Percentiles rank a stretch among this genome's conserved stretches.
phyloP scores from a whole-genome alignment of 2,329 filamentous ascomycete species.

The Pseudocercospora eumusae region DNA sequence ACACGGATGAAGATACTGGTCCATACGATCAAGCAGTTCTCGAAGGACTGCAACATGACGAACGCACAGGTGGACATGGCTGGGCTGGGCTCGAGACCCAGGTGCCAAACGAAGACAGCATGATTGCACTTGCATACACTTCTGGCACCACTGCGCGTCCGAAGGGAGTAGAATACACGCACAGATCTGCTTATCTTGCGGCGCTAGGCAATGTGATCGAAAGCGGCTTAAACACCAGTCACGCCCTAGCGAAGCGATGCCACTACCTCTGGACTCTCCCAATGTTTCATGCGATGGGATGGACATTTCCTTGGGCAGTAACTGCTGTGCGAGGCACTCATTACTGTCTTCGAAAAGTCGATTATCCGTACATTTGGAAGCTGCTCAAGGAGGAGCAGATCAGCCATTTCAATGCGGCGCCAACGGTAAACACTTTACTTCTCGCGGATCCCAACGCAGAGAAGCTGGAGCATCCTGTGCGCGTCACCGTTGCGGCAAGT shows the following conservation, averaged over 20 bases:
- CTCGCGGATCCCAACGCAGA: slow-evolving; percentile 77
- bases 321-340: slow-evolving; percentile 92
- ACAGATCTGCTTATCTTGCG: slow-evolving; percentile 83
- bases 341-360: slow-evolving; percentile 90
- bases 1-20: slow-evolving; percentile 76
- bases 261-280: slow-evolving; percentile 68
- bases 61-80: slow-evolving; percentile 63
- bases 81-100: slow-evolving; percentile 77
- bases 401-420: slow-evolving; percentile 94
- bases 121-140: slow-evolving; percentile 88
- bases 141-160: slow-evolving; percentile 88
- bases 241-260: slow-evolving; percentile 52
- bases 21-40: slow-evolving; percentile 81
- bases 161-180: slow-evolving; percentile 91
- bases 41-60: slow-evolving; percentile 75
- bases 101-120: slow-evolving; percentile 71
- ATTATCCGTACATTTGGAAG: slow-evolving; percentile 90
- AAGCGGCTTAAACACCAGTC: slow-evolving; percentile 68
- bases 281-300: slow-evolving; percentile 71
- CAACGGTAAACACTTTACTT: slow-evolving; percentile 92
- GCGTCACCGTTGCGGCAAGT: slow-evolving; percentile 88
- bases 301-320: slow-evolving; percentile 62
- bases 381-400: slow-evolving; percentile 82
- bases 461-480: slow-evolving; percentile 69
- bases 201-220: slow-evolving; percentile 85